Base-by-base conservation (phyloP, 768 basidiomycete species). In the Plicaturopsis crispa region DNA sequence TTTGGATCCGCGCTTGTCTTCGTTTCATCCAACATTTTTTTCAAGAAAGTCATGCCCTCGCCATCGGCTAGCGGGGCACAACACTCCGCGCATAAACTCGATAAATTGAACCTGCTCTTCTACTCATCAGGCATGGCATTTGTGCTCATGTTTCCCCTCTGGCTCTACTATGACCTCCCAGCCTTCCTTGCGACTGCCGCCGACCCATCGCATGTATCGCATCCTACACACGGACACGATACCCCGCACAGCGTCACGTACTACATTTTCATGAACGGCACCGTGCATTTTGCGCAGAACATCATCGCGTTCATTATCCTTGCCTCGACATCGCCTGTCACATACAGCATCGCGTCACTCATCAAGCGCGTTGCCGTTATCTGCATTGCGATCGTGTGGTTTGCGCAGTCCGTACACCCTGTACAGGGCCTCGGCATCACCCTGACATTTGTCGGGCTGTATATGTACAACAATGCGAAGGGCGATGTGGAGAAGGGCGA, bases 301-400 rank as follows among this genome's bases (percentile, higher is more conserved):
- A 84, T 98, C 54, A 87, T 98, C 51, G 96, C 96, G 21, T 99
- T 99, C 65, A 73, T 93, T 56, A 89, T 99, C 53, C 78, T 99
- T 34, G 81, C 94, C 2, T 89, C 87, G 20, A 94, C 91, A 3
- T 97, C 94, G 8, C 94, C 96, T 14, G 96, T 99, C 48, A 98
- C 96, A 1, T 99, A 99, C 63, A 94, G 90, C 37, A 98, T 99
- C 57, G 96, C 96, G 3, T 96, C 91, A 3, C 78, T 99, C 52
- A 79, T 97, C 66, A 99, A 99, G 62, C 90, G 96, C 18, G 92
- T 99, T 39, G 91, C 82, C 33, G 96, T 99, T 52, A 99, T 99
- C 53, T 93, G 91, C 65, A 85, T 97, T 50, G 96, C 96, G 14
- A 87, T 99, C 54, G 68, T 92, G 36, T 99, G 94, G 94, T 98